phyloP scores from a whole-genome alignment of 805 yeast genomes.

The Schwanniomyces polymorphus region DNA sequence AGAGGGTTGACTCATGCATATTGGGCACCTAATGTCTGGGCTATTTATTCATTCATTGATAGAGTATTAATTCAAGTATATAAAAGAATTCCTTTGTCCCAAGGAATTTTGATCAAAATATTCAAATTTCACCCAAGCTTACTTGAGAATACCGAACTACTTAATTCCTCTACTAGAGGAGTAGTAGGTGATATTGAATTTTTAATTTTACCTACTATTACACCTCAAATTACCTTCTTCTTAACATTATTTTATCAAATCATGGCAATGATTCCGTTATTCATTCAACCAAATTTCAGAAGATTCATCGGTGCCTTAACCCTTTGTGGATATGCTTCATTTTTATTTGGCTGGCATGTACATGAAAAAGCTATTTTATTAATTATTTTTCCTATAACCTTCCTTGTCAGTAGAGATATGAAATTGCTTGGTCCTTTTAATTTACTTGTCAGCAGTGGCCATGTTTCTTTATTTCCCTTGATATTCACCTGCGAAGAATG shows the following conservation, averaged over 20 bases:
- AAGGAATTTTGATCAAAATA: constrained; percentile 25
- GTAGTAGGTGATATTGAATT: constrained; percentile 89
- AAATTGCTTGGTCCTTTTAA: constrained; percentile 71
- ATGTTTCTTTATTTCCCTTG: constrained; percentile 85
- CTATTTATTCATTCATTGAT: constrained; percentile 82
- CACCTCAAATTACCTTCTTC: constrained; percentile 74
- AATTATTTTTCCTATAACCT: constrained; percentile 83
- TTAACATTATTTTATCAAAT: constrained; percentile 84
- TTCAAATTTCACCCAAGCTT: constrained; percentile 48
- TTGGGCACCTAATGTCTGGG: constrained; percentile 99
- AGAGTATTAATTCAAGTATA: constrained; percentile 57
- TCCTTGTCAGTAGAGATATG: constrained; percentile 69
- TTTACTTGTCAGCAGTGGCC: constrained; percentile 74
- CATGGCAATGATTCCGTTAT: constrained; percentile 71
- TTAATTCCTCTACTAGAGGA: constrained; percentile 66
- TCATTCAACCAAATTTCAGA: constrained; percentile 67
- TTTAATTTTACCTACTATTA: constrained; percentile 73
- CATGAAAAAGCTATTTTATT: constrained; percentile 96
- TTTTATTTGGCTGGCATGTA: constrained; percentile 97
- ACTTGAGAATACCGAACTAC: constrained; percentile 28
- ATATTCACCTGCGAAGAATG: constrained; percentile 79
- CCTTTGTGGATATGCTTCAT: constrained; percentile 87
- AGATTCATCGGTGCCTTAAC: constrained; percentile 84
- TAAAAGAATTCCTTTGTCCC: constrained; percentile 31
- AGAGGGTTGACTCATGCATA: constrained; percentile 96